phyloP scores from a whole-genome alignment of 805 yeast genomes.

The Yarrowia hollandica region DNA sequence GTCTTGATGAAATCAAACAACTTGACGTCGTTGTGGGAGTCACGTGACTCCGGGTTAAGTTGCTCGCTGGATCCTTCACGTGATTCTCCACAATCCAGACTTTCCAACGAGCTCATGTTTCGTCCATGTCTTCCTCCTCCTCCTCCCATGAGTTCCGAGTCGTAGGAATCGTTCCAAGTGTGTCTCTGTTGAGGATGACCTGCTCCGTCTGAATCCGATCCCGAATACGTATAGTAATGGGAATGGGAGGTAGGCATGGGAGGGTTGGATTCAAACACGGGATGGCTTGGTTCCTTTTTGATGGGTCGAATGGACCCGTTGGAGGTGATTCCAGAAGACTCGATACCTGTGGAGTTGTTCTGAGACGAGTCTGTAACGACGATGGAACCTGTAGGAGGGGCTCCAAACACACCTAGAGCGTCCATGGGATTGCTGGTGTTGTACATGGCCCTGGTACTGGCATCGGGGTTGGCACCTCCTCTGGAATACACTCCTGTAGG shows the following conservation, averaged over 20 bases:
- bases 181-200: neutral
- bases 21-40: constrained; percentile 21
- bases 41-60: neutral
- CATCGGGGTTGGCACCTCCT: neutral
- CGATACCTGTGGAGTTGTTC: neutral
- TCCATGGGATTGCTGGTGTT: neutral
- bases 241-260: neutral
- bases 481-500: constrained; percentile 4
- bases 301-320: constrained; percentile 11
- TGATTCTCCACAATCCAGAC: neutral
- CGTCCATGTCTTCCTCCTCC: constrained; percentile 14
- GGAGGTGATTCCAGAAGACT: neutral
- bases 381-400: neutral
- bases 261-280: constrained; percentile 1
- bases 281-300: constrained; percentile 20
- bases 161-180: constrained; percentile 29
- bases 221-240: constrained; percentile 9
- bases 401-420: constrained; percentile 10
- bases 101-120: neutral
- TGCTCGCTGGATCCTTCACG: constrained; percentile 1
- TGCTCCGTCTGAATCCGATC: neutral
- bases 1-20: constrained; percentile 19
- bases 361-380: neutral
- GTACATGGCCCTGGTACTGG: neutral
- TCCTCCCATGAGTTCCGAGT: constrained; percentile 5